Evolutionary conservation across 2,329 filamentous ascomycete genomes (phyloP).

Genomic region (Immersiporthe knoxdaviesiana): DNA sequence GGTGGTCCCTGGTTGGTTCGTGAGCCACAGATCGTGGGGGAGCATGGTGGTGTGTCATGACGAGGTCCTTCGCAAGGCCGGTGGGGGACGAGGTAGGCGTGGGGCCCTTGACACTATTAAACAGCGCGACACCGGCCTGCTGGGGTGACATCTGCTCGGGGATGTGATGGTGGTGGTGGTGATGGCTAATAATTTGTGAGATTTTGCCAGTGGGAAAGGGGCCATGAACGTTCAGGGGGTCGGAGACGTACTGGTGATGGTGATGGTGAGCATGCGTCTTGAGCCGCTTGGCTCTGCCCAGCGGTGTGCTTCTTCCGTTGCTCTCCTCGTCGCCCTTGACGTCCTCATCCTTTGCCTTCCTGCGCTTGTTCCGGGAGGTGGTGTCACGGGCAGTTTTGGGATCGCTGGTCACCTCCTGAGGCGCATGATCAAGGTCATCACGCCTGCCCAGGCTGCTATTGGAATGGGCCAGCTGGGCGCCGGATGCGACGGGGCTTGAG

Average conservation of each 20-base stretch:
- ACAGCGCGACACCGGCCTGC: slow-evolving; percentile 45
- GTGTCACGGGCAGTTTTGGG: slow-evolving; percentile 21
- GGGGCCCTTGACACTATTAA: slow-evolving; percentile 55
- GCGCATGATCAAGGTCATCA: slow-evolving; percentile 53
- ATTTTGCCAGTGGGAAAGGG: neutral
- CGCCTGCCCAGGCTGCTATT: slow-evolving; percentile 51
- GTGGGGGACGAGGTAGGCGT: slow-evolving; percentile 51
- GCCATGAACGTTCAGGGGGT: neutral
- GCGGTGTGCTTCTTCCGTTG: slow-evolving; percentile 64
- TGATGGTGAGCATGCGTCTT: slow-evolving; percentile 69
- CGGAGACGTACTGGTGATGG: slow-evolving; percentile 65
- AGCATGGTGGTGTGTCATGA: slow-evolving; percentile 54
- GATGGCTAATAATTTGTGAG: slow-evolving; percentile 42
- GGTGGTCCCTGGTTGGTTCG: slow-evolving; percentile 37
- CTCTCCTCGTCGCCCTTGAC: slow-evolving; percentile 67
- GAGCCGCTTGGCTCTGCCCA: slow-evolving; percentile 63
- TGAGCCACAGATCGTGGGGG: slow-evolving; percentile 36
- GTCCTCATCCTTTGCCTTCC: slow-evolving; percentile 80
- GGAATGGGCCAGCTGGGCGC: slow-evolving; percentile 51
- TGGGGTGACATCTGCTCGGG: slow-evolving; percentile 50
- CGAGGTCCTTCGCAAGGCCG: slow-evolving; percentile 42
- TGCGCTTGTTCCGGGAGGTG: slow-evolving; percentile 58
- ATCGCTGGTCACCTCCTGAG: slow-evolving; percentile 45
- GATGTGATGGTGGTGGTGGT: slow-evolving; percentile 64
- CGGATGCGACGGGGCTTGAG: slow-evolving; percentile 53